Conservation (phyloP, 768 basidiomycete genomes). For the Glaciozyma antarctica region DNA sequence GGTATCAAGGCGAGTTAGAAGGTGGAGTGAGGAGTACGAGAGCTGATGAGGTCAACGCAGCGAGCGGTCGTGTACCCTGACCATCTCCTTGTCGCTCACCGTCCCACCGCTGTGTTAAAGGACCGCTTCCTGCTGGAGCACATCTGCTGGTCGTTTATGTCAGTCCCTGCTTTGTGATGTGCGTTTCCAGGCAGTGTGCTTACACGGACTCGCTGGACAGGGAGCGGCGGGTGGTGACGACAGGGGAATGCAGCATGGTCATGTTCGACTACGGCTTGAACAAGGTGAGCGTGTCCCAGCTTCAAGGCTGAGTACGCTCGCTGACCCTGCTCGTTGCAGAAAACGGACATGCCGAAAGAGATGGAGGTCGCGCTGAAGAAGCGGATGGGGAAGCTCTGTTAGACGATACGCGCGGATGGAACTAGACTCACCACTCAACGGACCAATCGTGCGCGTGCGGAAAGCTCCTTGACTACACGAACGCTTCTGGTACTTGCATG, state of each 20-base stretch:
- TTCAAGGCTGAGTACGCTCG: neutral
- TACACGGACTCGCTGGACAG: too few species aligned
- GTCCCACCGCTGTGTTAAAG: neutral
- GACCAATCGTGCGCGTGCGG: too few species aligned
- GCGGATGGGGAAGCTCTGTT: neutral
- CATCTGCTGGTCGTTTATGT: neutral
- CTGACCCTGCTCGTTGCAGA: neutral
- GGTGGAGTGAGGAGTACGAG: neutral
- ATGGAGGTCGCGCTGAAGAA: neutral
- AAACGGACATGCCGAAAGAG: constrained; percentile 4
- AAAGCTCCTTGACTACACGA: too few species aligned
- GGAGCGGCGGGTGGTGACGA: neutral
- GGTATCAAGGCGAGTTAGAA: neutral
- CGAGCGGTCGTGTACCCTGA: neutral
- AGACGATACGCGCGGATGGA: too few species aligned
- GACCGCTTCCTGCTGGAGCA: neutral
- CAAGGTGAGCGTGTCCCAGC: neutral
- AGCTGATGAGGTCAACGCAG: neutral
- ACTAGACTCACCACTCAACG: too few species aligned
- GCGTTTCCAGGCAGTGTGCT: too few species aligned
- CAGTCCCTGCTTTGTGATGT: too few species aligned
- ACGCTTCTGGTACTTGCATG: too few species aligned
- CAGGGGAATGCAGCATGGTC: neutral
- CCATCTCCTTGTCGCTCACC: neutral
- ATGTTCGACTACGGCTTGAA: neutral